Conservation (phyloP, 2,329 filamentous ascomycete species). For the Pestalotiopsis sp. region DNA sequence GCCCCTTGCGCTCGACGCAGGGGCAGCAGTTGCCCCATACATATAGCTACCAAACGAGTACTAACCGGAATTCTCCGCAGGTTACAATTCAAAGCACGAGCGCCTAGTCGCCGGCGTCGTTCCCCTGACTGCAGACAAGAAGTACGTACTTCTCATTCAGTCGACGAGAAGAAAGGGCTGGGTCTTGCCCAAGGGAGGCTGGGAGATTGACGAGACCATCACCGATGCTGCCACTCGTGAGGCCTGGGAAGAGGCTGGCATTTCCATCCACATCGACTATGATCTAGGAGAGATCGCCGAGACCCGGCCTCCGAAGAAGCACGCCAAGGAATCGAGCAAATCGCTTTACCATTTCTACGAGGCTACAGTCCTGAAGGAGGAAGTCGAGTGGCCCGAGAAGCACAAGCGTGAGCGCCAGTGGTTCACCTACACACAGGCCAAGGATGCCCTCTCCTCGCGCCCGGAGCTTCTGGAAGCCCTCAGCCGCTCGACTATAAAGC, state of each 20-base stretch:
- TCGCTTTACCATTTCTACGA: conserved; percentile 82
- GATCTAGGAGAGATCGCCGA: conserved; percentile 88
- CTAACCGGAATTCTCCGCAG: conserved; percentile 56
- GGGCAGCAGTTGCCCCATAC: neutral
- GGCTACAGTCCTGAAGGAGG: conserved; percentile 83
- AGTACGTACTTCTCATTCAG: conserved; percentile 89
- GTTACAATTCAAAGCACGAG: conserved; percentile 90
- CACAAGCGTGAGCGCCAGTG: conserved; percentile 89
- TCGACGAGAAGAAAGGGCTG: conserved; percentile 88
- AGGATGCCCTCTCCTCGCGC: conserved; percentile 72
- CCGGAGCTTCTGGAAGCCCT: conserved; percentile 90
- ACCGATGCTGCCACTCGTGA: conserved; percentile 85
- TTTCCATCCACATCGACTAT: conserved; percentile 80
- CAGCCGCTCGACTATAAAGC: conserved; percentile 74
- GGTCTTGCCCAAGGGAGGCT: conserved; percentile 97
- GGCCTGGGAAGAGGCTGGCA: conserved; percentile 97
- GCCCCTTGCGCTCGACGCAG: conserved; percentile 16
- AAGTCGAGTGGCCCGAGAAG: conserved; percentile 88
- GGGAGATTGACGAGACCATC: conserved; percentile 92
- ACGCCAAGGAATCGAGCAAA: conserved; percentile 63
- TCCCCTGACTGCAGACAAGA: conserved; percentile 82
- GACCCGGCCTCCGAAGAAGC: conserved; percentile 76
- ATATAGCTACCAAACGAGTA: conserved; percentile 17
- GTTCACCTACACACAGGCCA: conserved; percentile 86
- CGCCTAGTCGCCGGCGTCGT: conserved; percentile 94